phyloP scores from a whole-genome alignment of 257 asterid species.

The Buddleja alternifolia region DNA sequence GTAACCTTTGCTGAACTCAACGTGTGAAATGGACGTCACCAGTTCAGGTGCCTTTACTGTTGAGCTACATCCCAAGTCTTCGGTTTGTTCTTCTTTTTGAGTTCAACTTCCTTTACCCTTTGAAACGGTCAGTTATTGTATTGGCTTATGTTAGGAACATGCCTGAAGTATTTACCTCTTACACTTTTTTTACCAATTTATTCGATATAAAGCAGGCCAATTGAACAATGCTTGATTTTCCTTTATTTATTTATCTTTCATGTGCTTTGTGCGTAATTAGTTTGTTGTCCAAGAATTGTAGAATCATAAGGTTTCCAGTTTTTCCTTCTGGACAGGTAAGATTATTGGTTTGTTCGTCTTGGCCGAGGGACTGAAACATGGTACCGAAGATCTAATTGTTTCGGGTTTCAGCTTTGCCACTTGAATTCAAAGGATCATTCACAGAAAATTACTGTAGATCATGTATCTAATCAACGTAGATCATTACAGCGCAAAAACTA shows the following conservation, averaged over 20 bases:
- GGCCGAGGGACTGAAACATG: not conserved
- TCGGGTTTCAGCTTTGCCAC: no score
- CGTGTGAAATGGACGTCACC: slow-evolving; percentile 6
- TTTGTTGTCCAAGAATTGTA: not conserved
- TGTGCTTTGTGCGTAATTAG: not conserved
- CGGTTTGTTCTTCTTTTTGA: not conserved
- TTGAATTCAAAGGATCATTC: no score
- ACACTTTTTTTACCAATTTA: not conserved
- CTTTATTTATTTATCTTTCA: not conserved
- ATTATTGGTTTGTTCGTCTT: not conserved
- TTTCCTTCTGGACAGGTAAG: not conserved
- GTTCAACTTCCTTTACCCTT: no score
- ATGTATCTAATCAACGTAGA: no score
- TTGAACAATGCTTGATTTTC: not conserved
- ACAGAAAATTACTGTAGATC: no score
- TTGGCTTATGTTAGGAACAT: not conserved
- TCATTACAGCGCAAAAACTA: no score
- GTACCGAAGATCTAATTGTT: not conserved
- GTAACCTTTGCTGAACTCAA: not conserved
- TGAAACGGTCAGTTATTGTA: no score
- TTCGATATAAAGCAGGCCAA: not conserved
- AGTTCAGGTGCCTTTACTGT: slow-evolving; percentile 7
- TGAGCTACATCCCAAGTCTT: slow-evolving; percentile 20
- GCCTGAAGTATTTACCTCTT: not conserved
- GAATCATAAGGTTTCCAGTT: not conserved